Conservation (phyloP, 108 stramenopile species). For the Schizochytrium sp. region DNA sequence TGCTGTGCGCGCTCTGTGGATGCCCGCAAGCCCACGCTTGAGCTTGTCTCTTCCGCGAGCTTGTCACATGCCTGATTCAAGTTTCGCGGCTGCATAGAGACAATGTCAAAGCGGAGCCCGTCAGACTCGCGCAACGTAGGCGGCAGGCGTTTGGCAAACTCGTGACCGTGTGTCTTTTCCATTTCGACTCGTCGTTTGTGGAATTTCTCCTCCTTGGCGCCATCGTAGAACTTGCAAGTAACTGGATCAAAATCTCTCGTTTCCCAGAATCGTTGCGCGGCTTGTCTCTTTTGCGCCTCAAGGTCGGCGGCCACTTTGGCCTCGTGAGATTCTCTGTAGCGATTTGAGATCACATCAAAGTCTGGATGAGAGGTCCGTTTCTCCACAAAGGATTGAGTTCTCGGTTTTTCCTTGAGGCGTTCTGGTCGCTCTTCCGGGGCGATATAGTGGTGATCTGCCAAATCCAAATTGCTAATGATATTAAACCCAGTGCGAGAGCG, state of each 20-base stretch:
- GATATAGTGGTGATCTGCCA: neutral
- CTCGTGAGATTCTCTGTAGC: neutral
- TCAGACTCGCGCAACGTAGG: neutral
- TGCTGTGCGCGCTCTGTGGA: neutral
- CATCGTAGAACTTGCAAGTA: neutral
- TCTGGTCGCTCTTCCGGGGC: neutral
- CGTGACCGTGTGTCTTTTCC: neutral
- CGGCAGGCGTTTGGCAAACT: neutral
- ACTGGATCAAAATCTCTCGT: neutral
- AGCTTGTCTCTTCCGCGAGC: no score
- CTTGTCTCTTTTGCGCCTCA: neutral
- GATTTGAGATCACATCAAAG: neutral
- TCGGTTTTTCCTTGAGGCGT: neutral
- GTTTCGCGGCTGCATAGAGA: neutral
- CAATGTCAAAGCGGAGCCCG: neutral
- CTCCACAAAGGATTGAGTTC: neutral
- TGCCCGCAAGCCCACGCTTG: neutral
- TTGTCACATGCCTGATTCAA: neutral
- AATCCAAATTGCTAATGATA: neutral
- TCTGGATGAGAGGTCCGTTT: neutral
- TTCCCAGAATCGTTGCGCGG: neutral
- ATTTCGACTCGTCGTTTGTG: neutral
- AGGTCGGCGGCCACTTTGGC: neutral
- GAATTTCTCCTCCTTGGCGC: neutral
- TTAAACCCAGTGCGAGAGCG: neutral